Conservation (phyloP, 2,329 filamentous ascomycete species). For the Pseudogymnoascus sp. region DNA sequence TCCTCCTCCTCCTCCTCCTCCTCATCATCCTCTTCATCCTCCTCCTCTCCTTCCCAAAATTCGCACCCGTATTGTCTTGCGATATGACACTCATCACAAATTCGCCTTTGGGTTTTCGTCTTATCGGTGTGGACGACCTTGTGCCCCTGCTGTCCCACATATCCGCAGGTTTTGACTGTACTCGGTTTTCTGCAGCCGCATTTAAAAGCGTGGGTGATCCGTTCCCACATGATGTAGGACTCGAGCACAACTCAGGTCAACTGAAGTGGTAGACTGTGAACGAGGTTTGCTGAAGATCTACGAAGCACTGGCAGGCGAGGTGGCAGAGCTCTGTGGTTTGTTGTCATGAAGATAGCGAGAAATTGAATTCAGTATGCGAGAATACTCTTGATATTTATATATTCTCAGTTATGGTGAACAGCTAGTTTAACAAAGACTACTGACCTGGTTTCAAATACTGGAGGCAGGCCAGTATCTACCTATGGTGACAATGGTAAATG, state of each 20-base stretch:
- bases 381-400: not conserved
- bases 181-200: not conserved
- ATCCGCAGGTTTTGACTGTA: not conserved
- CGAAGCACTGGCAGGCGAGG: not conserved
- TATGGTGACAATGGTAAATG: slow-evolving; percentile 4
- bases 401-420: not conserved
- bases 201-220: not conserved
- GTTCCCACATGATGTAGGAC: not conserved
- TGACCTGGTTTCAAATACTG: not conserved
- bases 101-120: too few species aligned
- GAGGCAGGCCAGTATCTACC: not conserved
- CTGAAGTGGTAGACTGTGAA: not conserved
- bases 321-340: not conserved
- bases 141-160: not conserved
- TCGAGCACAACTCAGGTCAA: not conserved
- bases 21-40: not conserved
- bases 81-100: not conserved
- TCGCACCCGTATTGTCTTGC: not conserved
- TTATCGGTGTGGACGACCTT: not conserved
- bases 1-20: not conserved
- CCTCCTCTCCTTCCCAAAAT: not conserved
- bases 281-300: not conserved
- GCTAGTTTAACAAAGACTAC: not conserved
- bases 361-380: not conserved
- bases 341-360: not conserved